A percentile compares a stretch with the other conserved stretches of the same genome.
Conservation (phyloP, 371 early-diverging fungal genomes). For the Rhizopus delemar region DNA sequence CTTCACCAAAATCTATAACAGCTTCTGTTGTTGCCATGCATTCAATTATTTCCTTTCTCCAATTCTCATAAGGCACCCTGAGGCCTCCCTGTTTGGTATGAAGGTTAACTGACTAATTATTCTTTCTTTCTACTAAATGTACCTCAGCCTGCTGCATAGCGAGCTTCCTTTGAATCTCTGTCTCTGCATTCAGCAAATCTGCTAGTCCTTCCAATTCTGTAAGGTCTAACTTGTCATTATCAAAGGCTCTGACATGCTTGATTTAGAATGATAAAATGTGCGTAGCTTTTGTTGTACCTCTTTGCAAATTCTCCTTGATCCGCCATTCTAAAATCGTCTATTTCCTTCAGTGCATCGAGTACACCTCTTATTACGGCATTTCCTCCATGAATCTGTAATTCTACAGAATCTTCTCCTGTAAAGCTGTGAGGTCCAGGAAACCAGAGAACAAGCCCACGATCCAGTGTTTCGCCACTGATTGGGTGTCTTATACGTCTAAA, state of each 20-base stretch:
- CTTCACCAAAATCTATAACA: constrained; percentile 83
- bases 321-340: constrained; percentile 63
- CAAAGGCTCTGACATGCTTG: constrained; percentile 63
- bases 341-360: constrained; percentile 53
- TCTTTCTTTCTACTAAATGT: constrained; percentile 8
- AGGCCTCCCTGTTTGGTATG: constrained; percentile 60
- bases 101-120: not conserved
- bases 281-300: constrained; percentile 33
- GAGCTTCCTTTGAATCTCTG: constrained; percentile 71
- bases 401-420: constrained; percentile 82
- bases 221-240: constrained; percentile 77
- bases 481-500: constrained; percentile 57
- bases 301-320: constrained; percentile 80
- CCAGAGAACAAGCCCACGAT: constrained; percentile 66
- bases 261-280: not conserved
- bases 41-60: constrained; percentile 65
- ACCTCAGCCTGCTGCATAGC: constrained; percentile 75
- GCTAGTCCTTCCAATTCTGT: constrained; percentile 80
- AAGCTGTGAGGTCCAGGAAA: constrained; percentile 77
- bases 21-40: constrained; percentile 75
- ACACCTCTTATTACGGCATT: constrained; percentile 68
- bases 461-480: constrained; percentile 48
- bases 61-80: constrained; percentile 59
- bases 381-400: constrained; percentile 82
- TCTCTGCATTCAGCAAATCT: constrained; percentile 82